Base-by-base conservation (phyloP, 2,329 filamentous ascomycete genomes). In the Aspergillus viridinutans region DNA sequence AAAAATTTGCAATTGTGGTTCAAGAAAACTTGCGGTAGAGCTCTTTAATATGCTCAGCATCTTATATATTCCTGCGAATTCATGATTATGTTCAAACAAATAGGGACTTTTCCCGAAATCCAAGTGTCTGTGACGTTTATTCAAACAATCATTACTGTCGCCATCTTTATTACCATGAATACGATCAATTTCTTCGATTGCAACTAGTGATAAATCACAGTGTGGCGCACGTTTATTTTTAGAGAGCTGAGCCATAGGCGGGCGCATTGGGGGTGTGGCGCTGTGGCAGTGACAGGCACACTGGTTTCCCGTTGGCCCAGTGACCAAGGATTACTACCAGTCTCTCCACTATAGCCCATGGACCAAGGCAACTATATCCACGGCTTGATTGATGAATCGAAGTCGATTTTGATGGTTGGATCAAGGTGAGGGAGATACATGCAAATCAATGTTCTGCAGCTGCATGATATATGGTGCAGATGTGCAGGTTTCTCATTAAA, bases 301-400 rank as follows among this genome's bases (percentile, higher is more conserved):
- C 54, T 42, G 61, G 58, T 45, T 50, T 58, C 47, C 38, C 55
- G 62, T 64, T 64, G 62, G 62, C 62, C 62, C 60, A 61, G 60
- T 58, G 62, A 64, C 53, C 42, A 23, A 9, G 42, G 6, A 20
- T 21, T 23, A 21, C 20, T 23, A 38, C 38, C 40, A 42, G 5
- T 43, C 50, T 45, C 20, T 26, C 50, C 20, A 32, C 9, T 32
- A 7, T 10, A 23, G 21, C n/a, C 59, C 58, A 56, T 58, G 63
- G 59, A 55, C 56, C 53, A 45, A 40, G 38, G 23, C 47, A 52
- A 48, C 52, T 47, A 38, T 40, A 56, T 51, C 58, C 53, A 55
- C 40, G 54, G 52, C 26, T 40, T 17, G 28, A 17, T 49, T 55
- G 57, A 43, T 53, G 49, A 40, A 58, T 20, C n/a, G 38, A 35